Evolutionary conservation across 2,329 filamentous ascomycete species (phyloP).

Genomic region (Madurella mycetomatis): DNA sequence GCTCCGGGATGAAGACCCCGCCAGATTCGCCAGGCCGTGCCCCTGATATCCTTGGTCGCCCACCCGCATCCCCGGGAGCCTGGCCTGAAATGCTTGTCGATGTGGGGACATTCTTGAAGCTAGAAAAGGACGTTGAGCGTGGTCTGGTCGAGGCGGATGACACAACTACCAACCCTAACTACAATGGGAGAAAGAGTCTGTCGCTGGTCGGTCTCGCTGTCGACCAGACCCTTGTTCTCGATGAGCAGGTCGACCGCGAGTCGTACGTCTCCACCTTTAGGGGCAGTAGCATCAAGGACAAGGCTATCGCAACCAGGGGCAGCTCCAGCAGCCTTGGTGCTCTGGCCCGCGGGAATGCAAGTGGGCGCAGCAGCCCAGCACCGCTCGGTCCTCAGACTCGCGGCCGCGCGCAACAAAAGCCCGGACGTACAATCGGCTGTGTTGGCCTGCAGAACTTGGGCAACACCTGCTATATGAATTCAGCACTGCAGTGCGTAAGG

Average conservation of each 20-base stretch:
- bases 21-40: slow-evolving; percentile 25
- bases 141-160: slow-evolving; percentile 63
- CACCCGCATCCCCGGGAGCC: slow-evolving; percentile 26
- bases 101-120: slow-evolving; percentile 56
- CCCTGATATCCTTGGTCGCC: slow-evolving; percentile 13
- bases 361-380: slow-evolving; percentile 65
- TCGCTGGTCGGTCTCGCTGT: slow-evolving; percentile 63
- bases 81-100: slow-evolving; percentile 55
- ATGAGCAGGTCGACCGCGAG: slow-evolving; percentile 65
- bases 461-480: slow-evolving; percentile 99
- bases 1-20: slow-evolving; percentile 38
- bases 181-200: slow-evolving; percentile 69
- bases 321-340: slow-evolving; percentile 32
- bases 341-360: slow-evolving; percentile 44
- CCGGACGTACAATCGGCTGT: slow-evolving; percentile 67
- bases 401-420: slow-evolving; percentile 64
- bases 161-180: slow-evolving; percentile 66
- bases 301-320: slow-evolving; percentile 35
- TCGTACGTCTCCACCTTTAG: slow-evolving; percentile 52
- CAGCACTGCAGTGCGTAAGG: slow-evolving; percentile 87
- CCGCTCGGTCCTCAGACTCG: slow-evolving; percentile 61
- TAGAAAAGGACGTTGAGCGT: slow-evolving; percentile 60
- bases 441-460: slow-evolving; percentile 86
- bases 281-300: slow-evolving; percentile 30
- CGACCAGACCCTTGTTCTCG: slow-evolving; percentile 74